Percentiles rank a stretch among this genome's conserved stretches.
Evolutionary conservation across 208 protist genomes (phyloP).

Genomic region (Trypanosoma grayi): DNA sequence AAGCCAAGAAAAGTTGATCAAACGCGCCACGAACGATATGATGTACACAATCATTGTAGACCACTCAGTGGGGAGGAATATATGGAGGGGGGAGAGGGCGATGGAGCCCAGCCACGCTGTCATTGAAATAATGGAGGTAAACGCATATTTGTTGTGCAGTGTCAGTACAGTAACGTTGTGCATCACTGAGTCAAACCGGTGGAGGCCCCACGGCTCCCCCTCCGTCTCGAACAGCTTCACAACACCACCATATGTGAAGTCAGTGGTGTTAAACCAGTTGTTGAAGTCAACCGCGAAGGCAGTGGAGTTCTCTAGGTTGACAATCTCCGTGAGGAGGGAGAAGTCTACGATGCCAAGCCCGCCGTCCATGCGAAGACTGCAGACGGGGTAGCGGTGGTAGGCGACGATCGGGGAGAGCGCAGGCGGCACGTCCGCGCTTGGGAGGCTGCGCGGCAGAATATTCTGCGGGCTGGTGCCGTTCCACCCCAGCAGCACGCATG

Average conservation of each 20-base stretch:
- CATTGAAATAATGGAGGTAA: slow-evolving; percentile 51
- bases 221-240: slow-evolving; percentile 23
- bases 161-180: slow-evolving; percentile 45
- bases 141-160: slow-evolving; percentile 39
- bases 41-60: slow-evolving; percentile 36
- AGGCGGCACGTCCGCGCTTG: slow-evolving; percentile 17
- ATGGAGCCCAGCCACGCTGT: slow-evolving; percentile 63
- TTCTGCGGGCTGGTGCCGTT: slow-evolving; percentile 49
- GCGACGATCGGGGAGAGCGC: slow-evolving; percentile 15
- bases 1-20: slow-evolving; percentile 42
- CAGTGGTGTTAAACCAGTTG: slow-evolving; percentile 54
- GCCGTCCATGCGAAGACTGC: slow-evolving; percentile 34
- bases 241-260: slow-evolving; percentile 40
- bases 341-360: slow-evolving; percentile 53
- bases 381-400: slow-evolving; percentile 75
- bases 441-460: slow-evolving; percentile 33
- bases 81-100: slow-evolving; percentile 53
- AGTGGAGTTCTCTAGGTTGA: slow-evolving; percentile 17
- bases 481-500: slow-evolving; percentile 63
- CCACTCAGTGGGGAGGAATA: slow-evolving; percentile 67
- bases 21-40: slow-evolving; percentile 46
- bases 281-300: slow-evolving; percentile 36
- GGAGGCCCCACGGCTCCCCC: slow-evolving; percentile 34
- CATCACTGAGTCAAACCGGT: slow-evolving; percentile 34
- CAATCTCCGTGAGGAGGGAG: slow-evolving; percentile 53